Base-by-base conservation (phyloP, 768 basidiomycete genomes). In the Termitomyces sp. region DNA sequence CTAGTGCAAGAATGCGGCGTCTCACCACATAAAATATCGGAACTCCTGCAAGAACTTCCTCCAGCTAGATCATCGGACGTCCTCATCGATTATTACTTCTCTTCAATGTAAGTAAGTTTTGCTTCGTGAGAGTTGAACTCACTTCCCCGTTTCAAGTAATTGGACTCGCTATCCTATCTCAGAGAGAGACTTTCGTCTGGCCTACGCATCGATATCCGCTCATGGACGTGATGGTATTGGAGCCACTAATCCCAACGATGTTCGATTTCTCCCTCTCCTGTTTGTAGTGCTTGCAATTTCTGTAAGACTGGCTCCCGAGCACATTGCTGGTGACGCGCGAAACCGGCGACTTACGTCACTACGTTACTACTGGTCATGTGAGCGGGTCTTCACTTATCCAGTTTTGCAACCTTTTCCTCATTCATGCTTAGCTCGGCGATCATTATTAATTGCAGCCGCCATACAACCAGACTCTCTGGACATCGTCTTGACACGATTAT, bases 341-440 rank as follows among this genome's bases (percentile, higher is more conserved):
- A 84, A 77, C 46, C 79, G 90, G 55, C 81, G 90, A 67, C 76
- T 93, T 30, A 93, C 89, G 8, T 94, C 93, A 39, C 75, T 93
- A 53, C 83, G 93, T 61, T 96, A 93, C 76, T 96, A 97, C 68
- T 98, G 95, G 95, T 92, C 89, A 56, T 95, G 93, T 95, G 68
- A 73, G 93, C 81, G 45, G 53, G 41, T 27, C 39, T 34, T 20
- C 6, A 54, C n/a, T n/a, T 47, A 48, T 50, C 18, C 33, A 41
- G 7, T 33, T 27, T 27, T 46, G 13, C 27, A 20, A 27, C 33
- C 9, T 27, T 22, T 37, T 36, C 48, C 30, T 47, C 47, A 55
- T 48, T 58, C 44, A 46, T 39, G 41, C 51, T 65, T 33, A 95
- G 94, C 93, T 48, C 86, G 95, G 54, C 80, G 93, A 46, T 91